Conservation (phyloP, 495 filamentous ascomycete species). For the Lindgomyces ingoldianus region DNA sequence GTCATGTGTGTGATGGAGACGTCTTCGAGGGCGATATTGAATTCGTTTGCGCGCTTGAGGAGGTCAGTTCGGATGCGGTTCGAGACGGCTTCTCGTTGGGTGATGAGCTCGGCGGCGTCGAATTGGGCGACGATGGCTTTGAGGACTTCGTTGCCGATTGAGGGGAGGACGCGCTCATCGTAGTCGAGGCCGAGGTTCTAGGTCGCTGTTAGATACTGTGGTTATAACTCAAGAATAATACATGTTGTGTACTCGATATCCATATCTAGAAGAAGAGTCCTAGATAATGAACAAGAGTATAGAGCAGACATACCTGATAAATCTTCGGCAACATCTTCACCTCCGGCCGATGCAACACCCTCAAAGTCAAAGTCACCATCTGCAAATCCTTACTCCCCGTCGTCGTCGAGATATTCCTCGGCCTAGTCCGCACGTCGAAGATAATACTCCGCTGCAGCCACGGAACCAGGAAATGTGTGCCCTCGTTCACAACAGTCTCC, state of each 20-base stretch:
- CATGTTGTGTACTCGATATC: not conserved
- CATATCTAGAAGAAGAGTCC: not conserved
- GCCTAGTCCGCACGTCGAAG: conserved; percentile 98
- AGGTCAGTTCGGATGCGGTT: conserved; percentile 95
- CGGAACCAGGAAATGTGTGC: conserved; percentile 93
- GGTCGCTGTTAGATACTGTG: not conserved
- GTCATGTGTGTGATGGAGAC: conserved; percentile 99
- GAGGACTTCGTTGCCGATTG: conserved; percentile 99
- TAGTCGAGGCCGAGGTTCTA: conserved; percentile 87
- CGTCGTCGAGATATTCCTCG: conserved; percentile 94
- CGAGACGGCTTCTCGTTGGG: conserved; percentile 93
- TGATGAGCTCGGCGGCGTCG: conserved; percentile 99
- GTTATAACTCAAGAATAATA: not conserved
- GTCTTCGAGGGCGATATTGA: conserved; percentile 99
- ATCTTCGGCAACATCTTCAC: conserved; percentile 92
- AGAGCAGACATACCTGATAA: conserved; percentile 73
- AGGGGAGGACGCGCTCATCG: conserved; percentile 98
- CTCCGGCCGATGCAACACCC: conserved; percentile 93
- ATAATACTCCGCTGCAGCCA: conserved; percentile 95
- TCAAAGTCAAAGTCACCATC: conserved; percentile 98
- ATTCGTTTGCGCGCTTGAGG: conserved; percentile 91
- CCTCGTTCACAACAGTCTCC: conserved; percentile 89
- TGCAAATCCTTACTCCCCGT: conserved; percentile 98
- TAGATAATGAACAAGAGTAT: not conserved
- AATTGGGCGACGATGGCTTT: conserved; percentile 99